phyloP scores from a whole-genome alignment of 495 filamentous ascomycete genomes.

The Amorphotheca resinae region DNA sequence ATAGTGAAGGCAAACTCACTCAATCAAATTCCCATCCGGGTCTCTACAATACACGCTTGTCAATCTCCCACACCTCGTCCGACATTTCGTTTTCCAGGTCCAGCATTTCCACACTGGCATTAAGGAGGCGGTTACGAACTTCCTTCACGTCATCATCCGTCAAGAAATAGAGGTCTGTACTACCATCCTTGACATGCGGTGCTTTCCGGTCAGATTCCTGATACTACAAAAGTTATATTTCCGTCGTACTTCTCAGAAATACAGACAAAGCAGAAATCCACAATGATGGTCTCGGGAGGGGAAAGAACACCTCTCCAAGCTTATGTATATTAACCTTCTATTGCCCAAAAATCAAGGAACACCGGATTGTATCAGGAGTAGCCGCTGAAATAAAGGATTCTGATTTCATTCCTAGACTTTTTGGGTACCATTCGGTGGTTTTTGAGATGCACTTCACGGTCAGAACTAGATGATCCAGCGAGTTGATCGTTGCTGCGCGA shows the following conservation, averaged over 20 bases:
- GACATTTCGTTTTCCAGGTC: conserved; percentile 10
- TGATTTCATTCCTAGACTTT: conserved; percentile 36
- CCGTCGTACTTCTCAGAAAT: neutral
- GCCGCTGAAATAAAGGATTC: conserved; percentile 30
- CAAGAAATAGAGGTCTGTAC: conserved; percentile 42
- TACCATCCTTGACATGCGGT: conserved; percentile 31
- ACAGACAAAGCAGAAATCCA: neutral
- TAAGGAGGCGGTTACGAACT: conserved; percentile 6
- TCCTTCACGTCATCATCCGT: conserved; percentile 28
- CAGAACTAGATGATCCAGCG: conserved; percentile 41
- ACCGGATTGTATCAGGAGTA: conserved; percentile 26
- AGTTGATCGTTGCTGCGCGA: conserved; percentile 15
- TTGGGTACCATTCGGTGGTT: conserved; percentile 34
- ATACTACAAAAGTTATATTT: neutral
- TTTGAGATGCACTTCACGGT: conserved; percentile 34
- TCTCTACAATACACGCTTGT: conserved; percentile 43
- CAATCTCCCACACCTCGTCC: conserved; percentile 29
- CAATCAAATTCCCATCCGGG: conserved; percentile 45
- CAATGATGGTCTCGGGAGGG: neutral
- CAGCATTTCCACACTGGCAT: conserved; percentile 13
- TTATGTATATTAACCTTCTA: conserved; percentile 46
- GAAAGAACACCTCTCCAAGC: conserved; percentile 23
- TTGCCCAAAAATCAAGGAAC: conserved; percentile 36
- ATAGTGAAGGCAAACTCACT: conserved; percentile 25
- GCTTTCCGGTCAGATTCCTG: conserved; percentile 44